Base-by-base conservation (phyloP, 257 asterid species). In the Capsicum rhomboideum region DNA sequence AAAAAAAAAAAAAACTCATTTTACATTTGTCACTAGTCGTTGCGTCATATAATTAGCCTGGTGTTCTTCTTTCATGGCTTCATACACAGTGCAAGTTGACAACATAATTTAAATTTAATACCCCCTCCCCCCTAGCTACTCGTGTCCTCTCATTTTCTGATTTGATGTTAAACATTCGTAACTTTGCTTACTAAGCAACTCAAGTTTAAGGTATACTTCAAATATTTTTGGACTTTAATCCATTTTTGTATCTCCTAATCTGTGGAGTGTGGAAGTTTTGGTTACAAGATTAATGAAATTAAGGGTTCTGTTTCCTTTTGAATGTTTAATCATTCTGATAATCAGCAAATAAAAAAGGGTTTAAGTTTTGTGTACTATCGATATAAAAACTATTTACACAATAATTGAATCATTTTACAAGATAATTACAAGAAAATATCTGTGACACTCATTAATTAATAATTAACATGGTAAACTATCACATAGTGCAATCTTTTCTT, bases 1-100 rank as follows among this genome's bases (percentile, higher is more conserved):
- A 34, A 34, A 34, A 34, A 31, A 31, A 31, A 31, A 34, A 34
- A 34, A 34, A 34, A 34, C 37, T 31, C 34, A 31, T 31, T 31
- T 31, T 31, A 1, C 34, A 31, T 31, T 31, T 31, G 34, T 31
- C 34, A 31, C 34, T 31, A 31, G 34, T 31, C 34, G 34, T 31
- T 31, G 34, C 3, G 34, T 31, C 34, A 64, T 53, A 84, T 12
- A 21, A 63, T 78, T 84, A 68, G 42, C 58, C 64, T 75, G 82
- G 83, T 42, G 58, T 11, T 21, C 69, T 44, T 84, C 31, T 78
- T 63, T 82, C 49, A 82, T 82, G 17, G 66, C 79, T 82, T 44
- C 82, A 61, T 64, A 63, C 58, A 82, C 44, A 26, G 58, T 82
- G 66, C 84, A 82, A 82, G 78, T 63, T 82, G 84, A 66, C 84